A percentile compares a stretch with the other conserved stretches of the same genome.
These are phyloP conservation scores for Sextonia rubra DNA, from an alignment of 164 flowering plant species.

Conservation along the genomic window DNA sequence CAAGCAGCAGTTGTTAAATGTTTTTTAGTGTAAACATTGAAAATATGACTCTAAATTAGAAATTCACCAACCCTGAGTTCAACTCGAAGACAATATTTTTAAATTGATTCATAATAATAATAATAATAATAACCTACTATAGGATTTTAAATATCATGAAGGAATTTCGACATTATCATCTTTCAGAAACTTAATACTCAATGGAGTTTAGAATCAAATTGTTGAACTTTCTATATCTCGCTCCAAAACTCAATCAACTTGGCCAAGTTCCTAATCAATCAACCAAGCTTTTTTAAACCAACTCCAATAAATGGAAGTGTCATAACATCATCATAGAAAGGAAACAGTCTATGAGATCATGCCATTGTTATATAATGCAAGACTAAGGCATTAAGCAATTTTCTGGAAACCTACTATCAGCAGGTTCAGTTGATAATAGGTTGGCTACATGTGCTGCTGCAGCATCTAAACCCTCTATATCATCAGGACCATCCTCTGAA, in stretches of 20 bases:
- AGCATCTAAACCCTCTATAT: constrained; percentile 88
- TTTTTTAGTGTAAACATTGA: too few species aligned
- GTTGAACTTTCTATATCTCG: background rate
- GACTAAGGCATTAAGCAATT: background rate
- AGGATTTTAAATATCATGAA: too few species aligned
- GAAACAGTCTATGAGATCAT: background rate
- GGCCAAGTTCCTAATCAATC: background rate
- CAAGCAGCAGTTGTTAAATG: too few species aligned
- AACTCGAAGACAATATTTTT: background rate
- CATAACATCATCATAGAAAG: background rate
- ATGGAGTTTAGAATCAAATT: background rate
- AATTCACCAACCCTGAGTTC: background rate
- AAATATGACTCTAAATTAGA: too few species aligned
- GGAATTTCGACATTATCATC: too few species aligned
- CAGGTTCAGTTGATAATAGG: constrained; percentile 85
- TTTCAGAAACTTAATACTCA: background rate
- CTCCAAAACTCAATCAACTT: background rate
- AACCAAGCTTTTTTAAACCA: background rate
- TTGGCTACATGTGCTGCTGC: constrained; percentile 95
- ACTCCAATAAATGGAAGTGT: background rate
- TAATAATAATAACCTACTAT: too few species aligned
- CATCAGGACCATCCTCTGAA: constrained; percentile 86
- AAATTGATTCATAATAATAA: background rate
- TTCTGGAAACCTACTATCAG: constrained; percentile 58
- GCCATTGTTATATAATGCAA: background rate